Conservation (phyloP, 1,139 yeast genomes). For the Insectozyma bohioensis region DNA sequence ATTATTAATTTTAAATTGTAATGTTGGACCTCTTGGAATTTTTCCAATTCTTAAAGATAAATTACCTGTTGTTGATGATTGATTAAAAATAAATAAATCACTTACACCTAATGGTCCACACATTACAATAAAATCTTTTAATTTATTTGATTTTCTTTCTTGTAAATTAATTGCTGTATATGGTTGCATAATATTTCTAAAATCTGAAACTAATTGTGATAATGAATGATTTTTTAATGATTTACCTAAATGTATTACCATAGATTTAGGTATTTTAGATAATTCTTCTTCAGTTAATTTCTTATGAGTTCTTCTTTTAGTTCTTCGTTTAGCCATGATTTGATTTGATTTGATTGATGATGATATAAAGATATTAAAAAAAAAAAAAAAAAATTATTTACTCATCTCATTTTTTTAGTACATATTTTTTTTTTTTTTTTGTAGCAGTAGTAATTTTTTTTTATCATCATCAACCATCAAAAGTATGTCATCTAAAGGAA, state of each 20-base stretch:
- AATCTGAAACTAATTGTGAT: slow-evolving; percentile 81
- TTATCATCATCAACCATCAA: background rate
- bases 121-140: slow-evolving; percentile 92
- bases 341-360: slow-evolving; percentile 1
- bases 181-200: slow-evolving; percentile 92
- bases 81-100: slow-evolving; percentile 84
- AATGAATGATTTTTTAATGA: slow-evolving; percentile 79
- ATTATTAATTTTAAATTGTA: slow-evolving; percentile 73
- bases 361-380: too few species aligned
- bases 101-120: slow-evolving; percentile 96
- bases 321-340: slow-evolving; percentile 45
- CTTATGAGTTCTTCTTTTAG: slow-evolving; percentile 85
- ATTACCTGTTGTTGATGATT: slow-evolving; percentile 73
- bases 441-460: background rate
- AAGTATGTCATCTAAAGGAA: slow-evolving; percentile 15
- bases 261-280: slow-evolving; percentile 79
- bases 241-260: slow-evolving; percentile 87
- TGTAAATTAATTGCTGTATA: slow-evolving; percentile 88
- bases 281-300: slow-evolving; percentile 64
- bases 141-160: slow-evolving; percentile 82
- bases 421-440: background rate
- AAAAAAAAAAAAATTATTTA: slow-evolving; percentile 4
- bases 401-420: slow-evolving; percentile 9
- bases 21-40: slow-evolving; percentile 93
- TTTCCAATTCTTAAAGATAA: slow-evolving; percentile 81